Percentiles rank a stretch among this genome's conserved stretches.
Evolutionary conservation across 257 asterid genomes (phyloP).

Genomic region (Solanum ossicruentum): DNA sequence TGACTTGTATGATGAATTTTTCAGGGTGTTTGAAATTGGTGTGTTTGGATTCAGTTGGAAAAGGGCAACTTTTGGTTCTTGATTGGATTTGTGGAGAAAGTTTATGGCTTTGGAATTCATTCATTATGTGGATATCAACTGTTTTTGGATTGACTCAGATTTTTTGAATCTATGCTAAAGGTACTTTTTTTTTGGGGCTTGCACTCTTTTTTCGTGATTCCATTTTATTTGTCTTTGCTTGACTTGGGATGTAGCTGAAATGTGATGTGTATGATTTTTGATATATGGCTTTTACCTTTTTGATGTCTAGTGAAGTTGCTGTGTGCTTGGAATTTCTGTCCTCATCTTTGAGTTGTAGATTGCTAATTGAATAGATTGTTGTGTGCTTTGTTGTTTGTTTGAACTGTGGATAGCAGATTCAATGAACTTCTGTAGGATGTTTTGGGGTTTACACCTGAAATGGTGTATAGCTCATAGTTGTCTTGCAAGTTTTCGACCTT

Average conservation of each 20-base stretch:
- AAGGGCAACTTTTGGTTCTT: conserved; percentile 3
- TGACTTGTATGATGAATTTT: background rate
- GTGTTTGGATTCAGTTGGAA: background rate
- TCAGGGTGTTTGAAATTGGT: background rate
- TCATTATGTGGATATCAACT: background rate
- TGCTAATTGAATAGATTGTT: background rate
- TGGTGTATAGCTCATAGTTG: background rate
- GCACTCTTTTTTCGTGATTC: background rate
- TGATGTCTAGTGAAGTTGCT: background rate
- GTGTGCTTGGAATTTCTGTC: background rate
- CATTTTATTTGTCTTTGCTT: background rate
- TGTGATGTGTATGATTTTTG: background rate
- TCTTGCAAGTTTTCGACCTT: background rate
- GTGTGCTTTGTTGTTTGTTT: background rate
- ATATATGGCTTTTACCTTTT: background rate
- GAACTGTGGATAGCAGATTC: background rate
- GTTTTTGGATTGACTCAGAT: background rate
- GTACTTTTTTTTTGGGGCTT: background rate
- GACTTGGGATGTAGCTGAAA: background rate
- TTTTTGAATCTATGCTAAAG: conserved; percentile 1
- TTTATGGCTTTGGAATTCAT: conserved; percentile 1
- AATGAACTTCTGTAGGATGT: background rate
- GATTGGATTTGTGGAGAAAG: background rate
- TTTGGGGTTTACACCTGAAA: background rate
- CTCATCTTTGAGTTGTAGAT: background rate